Evolutionary conservation across 148 eudicot genomes (phyloP).

Genomic region (Rhododendron kiyosumense): DNA sequence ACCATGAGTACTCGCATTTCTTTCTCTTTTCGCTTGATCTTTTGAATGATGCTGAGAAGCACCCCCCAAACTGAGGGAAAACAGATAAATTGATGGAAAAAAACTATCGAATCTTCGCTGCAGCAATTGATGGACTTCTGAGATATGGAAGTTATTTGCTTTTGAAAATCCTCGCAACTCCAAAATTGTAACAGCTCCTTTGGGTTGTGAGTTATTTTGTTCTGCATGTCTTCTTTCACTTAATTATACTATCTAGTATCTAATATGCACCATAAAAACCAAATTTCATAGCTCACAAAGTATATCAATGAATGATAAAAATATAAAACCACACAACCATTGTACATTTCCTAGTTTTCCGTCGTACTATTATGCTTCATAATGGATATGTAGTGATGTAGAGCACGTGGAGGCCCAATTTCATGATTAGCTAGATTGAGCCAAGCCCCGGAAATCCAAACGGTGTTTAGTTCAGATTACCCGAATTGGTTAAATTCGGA

Average conservation of each 20-base stretch:
- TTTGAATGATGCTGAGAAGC: constrained; percentile 81
- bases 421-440: no score
- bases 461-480: no score
- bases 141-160: background rate
- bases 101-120: background rate
- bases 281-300: background rate
- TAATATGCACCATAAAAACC: background rate
- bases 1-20: constrained; percentile 95
- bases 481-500: no score
- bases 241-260: background rate
- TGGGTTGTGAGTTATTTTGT: background rate
- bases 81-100: background rate
- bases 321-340: background rate
- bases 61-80: background rate
- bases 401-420: no score
- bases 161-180: background rate
- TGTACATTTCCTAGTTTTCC: background rate
- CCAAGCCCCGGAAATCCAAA: no score
- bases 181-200: background rate
- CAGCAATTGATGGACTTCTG: background rate
- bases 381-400: background rate
- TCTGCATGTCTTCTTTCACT: background rate
- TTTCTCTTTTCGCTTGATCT: constrained; percentile 86
- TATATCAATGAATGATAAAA: background rate
- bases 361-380: background rate